These are phyloP conservation scores for Porcisia hertigi DNA, from an alignment of 208 protist species.

Conservation along the genomic window DNA sequence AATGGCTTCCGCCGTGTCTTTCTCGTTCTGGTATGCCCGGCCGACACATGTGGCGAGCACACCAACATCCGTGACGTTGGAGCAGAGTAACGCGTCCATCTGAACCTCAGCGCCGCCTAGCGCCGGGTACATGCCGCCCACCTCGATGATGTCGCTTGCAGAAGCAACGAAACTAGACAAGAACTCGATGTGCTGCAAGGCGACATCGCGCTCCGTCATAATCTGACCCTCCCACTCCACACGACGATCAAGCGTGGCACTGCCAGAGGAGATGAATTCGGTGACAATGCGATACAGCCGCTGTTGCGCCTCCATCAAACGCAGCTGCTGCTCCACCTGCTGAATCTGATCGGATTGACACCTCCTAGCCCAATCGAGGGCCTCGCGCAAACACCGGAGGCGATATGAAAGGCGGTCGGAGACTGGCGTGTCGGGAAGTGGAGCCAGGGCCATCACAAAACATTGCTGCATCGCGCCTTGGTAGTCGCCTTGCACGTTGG, in stretches of 20 bases:
- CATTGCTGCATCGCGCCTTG: conserved; percentile 76
- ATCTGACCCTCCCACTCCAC: conserved; percentile 39
- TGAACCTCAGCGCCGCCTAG: conserved; percentile 89
- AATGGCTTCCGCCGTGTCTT: conserved; percentile 50
- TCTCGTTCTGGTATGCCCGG: conserved; percentile 50
- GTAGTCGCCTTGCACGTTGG: conserved; percentile 59
- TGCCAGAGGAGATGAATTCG: conserved; percentile 64
- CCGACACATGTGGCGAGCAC: conserved; percentile 66
- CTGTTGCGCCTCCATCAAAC: conserved; percentile 74
- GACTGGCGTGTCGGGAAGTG: conserved; percentile 50
- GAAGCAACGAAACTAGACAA: conserved; percentile 63
- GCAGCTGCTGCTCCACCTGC: conserved; percentile 68
- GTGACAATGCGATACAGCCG: conserved; percentile 58
- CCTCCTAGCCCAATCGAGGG: conserved; percentile 67
- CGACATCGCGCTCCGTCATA: conserved; percentile 70
- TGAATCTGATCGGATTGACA: conserved; percentile 70
- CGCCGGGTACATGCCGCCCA: conserved; percentile 76
- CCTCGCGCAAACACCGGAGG: conserved; percentile 69
- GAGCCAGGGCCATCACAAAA: conserved; percentile 65
- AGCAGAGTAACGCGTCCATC: conserved; percentile 66
- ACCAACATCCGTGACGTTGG: conserved; percentile 58
- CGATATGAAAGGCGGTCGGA: conserved; percentile 76
- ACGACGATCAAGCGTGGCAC: conserved; percentile 43
- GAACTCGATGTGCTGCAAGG: conserved; percentile 62
- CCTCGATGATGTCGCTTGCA: conserved; percentile 52